phyloP scores from a whole-genome alignment of 2,329 filamentous ascomycete genomes.

The Immersiporthe knoxdaviesiana region DNA sequence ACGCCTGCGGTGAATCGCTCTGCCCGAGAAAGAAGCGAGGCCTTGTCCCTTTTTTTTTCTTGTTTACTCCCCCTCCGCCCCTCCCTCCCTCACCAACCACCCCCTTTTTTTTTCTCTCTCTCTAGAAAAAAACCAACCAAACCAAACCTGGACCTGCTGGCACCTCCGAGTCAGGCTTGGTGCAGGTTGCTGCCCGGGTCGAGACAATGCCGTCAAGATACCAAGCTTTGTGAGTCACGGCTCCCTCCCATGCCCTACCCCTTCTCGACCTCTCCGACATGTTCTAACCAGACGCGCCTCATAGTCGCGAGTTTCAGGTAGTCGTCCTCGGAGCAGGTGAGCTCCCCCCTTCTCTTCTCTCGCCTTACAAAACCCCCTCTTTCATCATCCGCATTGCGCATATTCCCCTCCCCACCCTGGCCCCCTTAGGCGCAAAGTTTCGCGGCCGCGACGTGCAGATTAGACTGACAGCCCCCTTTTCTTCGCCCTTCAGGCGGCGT shows the following conservation, averaged over 20 bases:
- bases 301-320: conserved; percentile 77
- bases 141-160: background rate
- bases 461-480: conserved; percentile 22
- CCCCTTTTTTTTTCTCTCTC: background rate
- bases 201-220: conserved; percentile 30
- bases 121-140: too few relatives aligned
- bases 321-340: conserved; percentile 80
- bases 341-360: conserved; percentile 35
- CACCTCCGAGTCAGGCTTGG: conserved; percentile 18
- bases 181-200: conserved; percentile 26
- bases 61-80: background rate
- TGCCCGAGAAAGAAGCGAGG: conserved; percentile 14
- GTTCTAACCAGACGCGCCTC: conserved; percentile 18
- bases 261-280: background rate
- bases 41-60: background rate
- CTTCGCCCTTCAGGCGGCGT: conserved; percentile 68
- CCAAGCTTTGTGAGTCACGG: conserved; percentile 28
- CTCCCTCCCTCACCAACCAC: too few relatives aligned
- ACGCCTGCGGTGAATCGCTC: conserved; percentile 15
- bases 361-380: conserved; percentile 8
- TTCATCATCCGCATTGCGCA: conserved; percentile 30
- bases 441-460: background rate
- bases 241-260: background rate
- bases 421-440: background rate
- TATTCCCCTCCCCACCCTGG: conserved; percentile 5